Evolutionary conservation across 176 grass and related monocot species (phyloP), one percentile per base, ranked within the genome.

Genomic region (Avena eriantha): DNA sequence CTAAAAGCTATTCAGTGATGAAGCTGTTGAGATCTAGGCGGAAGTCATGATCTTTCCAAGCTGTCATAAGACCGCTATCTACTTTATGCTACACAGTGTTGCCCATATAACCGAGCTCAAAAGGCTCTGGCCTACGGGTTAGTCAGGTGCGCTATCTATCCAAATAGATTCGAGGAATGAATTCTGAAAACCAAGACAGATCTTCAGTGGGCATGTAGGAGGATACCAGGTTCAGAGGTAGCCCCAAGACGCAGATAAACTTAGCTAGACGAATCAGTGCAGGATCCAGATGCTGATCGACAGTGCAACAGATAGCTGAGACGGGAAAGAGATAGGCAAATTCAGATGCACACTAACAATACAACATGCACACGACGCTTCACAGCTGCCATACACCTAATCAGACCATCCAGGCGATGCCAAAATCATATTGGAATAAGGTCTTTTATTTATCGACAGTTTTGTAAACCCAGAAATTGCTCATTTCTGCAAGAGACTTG

Each of bases 1-100:
- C 47, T n/a, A 73, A 56, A 35, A 66, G 73, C 51, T 24, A 61
- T 73, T 83, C 19, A 83, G 47, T 80, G 46, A 77, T 79, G 84
- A 57, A 78, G 63, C 47, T 83, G 84, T 73, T 83, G 74, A 72
- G 57, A 80, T 87, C 85, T 83, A 87, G 23, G 75, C 84, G 80
- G 78, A 83, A 73, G 56, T 47, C 55, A 56, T 79, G 34, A 36
- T 73, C 82, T 55, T 15, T 63, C 64, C 46, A 73, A 82, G 80
- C 46, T 79, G 58, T 45, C 55, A 56, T 8, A 56, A 56, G 18
- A 8, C 18, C 54, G 18, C 6, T 56, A 56, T 21, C 19, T 91
- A 80, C 56, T 87, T 91, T 74, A 64, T 69, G 34, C 79, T 84
- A 80, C 24, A 90, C 51, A 19, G 51, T 54, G 51, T 54, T 18